Conservation (phyloP, 768 basidiomycete species). For the Saitozyma podzolica region DNA sequence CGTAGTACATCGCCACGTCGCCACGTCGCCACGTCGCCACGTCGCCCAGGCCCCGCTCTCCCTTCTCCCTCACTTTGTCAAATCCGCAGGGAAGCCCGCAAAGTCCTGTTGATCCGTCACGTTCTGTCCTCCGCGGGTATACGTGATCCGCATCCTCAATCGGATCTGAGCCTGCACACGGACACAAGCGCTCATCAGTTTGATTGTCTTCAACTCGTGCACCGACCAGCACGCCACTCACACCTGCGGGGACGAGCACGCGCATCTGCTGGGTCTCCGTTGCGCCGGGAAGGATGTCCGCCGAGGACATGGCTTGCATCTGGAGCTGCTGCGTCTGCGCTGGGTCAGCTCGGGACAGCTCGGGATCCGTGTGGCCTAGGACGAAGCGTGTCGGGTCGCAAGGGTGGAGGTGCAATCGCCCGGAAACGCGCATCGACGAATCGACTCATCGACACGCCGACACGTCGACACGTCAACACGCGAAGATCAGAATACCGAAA, state of each 20-base stretch:
- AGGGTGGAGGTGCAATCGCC: too few species aligned
- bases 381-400: too few species aligned
- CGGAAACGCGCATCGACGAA: too few species aligned
- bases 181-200: not conserved
- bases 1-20: too few species aligned
- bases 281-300: constrained; percentile 71
- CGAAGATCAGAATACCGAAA: too few species aligned
- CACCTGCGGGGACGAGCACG: constrained; percentile 81
- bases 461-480: too few species aligned
- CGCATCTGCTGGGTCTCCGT: constrained; percentile 95
- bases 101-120: constrained; percentile 95
- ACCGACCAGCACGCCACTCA: too few species aligned
- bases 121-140: constrained; percentile 63
- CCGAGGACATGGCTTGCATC: constrained; percentile 95
- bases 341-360: constrained; percentile 8
- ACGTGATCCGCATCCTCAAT: constrained; percentile 81
- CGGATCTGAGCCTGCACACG: constrained; percentile 70
- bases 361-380: not conserved
- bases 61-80: constrained; percentile 34
- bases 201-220: too few species aligned
- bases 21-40: too few species aligned
- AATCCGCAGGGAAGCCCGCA: constrained; percentile 70
- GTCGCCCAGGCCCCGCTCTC: too few species aligned
- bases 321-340: constrained; percentile 88
- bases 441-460: too few species aligned